These are phyloP conservation scores for Pichia sp. DNA, from an alignment of 1,139 yeast genomes.

Conservation along the genomic window DNA sequence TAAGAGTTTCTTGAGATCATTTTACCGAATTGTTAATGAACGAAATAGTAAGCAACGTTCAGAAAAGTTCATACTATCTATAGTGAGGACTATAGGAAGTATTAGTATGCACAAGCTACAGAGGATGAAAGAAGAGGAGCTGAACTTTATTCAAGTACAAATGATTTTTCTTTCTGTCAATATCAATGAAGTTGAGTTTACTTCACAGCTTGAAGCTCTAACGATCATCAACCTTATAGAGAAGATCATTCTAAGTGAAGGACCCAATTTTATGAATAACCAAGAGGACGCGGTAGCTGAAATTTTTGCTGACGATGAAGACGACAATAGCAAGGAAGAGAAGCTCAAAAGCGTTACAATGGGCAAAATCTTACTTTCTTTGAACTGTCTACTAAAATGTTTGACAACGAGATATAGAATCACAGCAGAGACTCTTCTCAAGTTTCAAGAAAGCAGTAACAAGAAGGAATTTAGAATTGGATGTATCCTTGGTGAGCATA, in stretches of 20 bases:
- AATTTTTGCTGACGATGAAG: constrained; percentile 15
- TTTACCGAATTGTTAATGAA: constrained; percentile 39
- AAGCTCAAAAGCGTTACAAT: constrained; percentile 16
- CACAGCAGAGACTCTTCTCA: constrained; percentile 21
- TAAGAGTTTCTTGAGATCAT: constrained; percentile 24
- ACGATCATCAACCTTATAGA: constrained; percentile 20
- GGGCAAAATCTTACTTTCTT: constrained; percentile 22
- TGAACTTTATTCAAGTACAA: constrained; percentile 26
- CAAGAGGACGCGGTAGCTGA: constrained; percentile 16
- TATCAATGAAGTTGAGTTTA: constrained; percentile 33
- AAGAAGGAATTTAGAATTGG: constrained; percentile 7
- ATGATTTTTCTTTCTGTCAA: constrained; percentile 34
- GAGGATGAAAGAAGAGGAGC: constrained; percentile 40
- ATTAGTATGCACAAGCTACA: constrained; percentile 35
- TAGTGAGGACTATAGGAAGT: constrained; percentile 31
- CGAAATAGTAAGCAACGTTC: constrained; percentile 41
- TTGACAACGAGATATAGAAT: constrained; percentile 26
- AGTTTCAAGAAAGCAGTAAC: constrained; percentile 13
- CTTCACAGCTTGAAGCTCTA: constrained; percentile 36
- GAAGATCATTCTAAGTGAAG: constrained; percentile 26
- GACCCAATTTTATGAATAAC: constrained; percentile 28
- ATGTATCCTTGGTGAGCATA: not conserved
- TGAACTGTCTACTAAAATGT: constrained; percentile 22
- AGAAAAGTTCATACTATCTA: constrained; percentile 36
- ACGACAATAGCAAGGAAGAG: constrained; percentile 5